A percentile compares a stretch with the other conserved stretches of the same genome.
These are phyloP conservation scores for Silene coronaria DNA, from an alignment of 179 eudicot species.

Conservation along the genomic window DNA sequence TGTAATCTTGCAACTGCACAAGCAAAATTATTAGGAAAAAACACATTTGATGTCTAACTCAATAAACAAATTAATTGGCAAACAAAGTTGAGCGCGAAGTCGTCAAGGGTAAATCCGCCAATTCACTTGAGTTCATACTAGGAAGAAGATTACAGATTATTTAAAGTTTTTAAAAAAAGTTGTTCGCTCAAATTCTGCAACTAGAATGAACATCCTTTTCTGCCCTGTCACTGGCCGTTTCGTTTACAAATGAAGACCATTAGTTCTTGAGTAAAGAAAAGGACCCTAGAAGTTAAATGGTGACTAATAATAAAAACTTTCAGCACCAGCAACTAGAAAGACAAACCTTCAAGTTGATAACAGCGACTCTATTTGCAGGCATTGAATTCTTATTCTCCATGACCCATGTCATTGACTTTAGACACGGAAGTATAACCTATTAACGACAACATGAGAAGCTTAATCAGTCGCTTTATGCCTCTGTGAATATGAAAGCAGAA, in stretches of 20 bases:
- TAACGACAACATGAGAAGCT: conserved; percentile 2
- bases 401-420: conserved; percentile 89
- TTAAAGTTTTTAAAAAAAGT: too few species aligned
- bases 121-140: neutral
- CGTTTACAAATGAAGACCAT: neutral
- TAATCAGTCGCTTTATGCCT: neutral
- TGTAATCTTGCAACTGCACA: conserved; percentile 75
- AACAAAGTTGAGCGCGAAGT: neutral
- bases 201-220: neutral
- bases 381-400: conserved; percentile 70
- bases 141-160: too few species aligned
- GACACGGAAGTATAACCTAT: conserved; percentile 70
- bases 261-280: neutral
- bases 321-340: neutral
- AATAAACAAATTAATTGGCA: neutral
- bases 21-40: neutral
- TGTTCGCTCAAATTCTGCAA: neutral
- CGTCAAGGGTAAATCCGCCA: neutral
- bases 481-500: conserved; percentile 6
- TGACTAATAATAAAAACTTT: neutral
- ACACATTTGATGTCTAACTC: neutral
- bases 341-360: conserved; percentile 72
- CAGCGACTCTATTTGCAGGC: conserved; percentile 76
- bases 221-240: neutral
- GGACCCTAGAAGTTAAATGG: neutral